Evolutionary conservation across 2,329 filamentous ascomycete genomes (phyloP).

Genomic region (Colletotrichum plurivorum): DNA sequence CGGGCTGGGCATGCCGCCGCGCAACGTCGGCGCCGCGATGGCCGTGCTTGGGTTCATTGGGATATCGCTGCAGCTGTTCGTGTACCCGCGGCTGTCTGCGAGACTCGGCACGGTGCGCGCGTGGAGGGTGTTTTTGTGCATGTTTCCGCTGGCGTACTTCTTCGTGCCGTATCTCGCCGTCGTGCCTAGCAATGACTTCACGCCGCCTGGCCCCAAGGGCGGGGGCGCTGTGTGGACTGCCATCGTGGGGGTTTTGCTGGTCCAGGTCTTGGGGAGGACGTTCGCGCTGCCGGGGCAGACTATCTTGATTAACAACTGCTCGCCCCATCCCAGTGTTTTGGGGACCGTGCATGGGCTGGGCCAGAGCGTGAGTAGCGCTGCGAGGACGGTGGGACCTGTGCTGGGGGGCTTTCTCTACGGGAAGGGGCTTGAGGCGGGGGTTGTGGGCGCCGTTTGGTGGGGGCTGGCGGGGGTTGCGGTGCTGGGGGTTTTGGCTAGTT

Average conservation of each 20-base stretch:
- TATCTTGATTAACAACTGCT: slow-evolving; percentile 64
- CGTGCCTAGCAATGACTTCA: slow-evolving; percentile 67
- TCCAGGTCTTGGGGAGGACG: slow-evolving; percentile 77
- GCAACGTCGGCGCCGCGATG: slow-evolving; percentile 82
- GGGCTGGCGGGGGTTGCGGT: slow-evolving; percentile 64
- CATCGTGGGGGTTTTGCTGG: slow-evolving; percentile 72
- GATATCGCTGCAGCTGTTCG: slow-evolving; percentile 78
- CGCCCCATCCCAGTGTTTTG: slow-evolving; percentile 62
- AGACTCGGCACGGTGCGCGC: slow-evolving; percentile 77
- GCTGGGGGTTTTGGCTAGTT: slow-evolving; percentile 64
- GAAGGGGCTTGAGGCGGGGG: slow-evolving; percentile 66
- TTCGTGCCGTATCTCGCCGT: slow-evolving; percentile 80
- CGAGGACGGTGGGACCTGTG: slow-evolving; percentile 72
- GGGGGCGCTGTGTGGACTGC: slow-evolving; percentile 74
- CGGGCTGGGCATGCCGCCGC: slow-evolving; percentile 80
- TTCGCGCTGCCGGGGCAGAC: slow-evolving; percentile 67
- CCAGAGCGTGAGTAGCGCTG: slow-evolving; percentile 71
- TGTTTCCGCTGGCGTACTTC: slow-evolving; percentile 80
- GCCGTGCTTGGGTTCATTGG: slow-evolving; percentile 82
- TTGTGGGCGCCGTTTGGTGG: slow-evolving; percentile 74
- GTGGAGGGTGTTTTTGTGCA: slow-evolving; percentile 77
- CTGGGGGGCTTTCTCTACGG: slow-evolving; percentile 74
- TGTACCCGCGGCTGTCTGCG: slow-evolving; percentile 78
- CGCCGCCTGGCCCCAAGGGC: slow-evolving; percentile 65
- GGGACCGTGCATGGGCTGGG: slow-evolving; percentile 65